phyloP scores from a whole-genome alignment of 148 eudicot species.

The Heliosperma pusillum region DNA sequence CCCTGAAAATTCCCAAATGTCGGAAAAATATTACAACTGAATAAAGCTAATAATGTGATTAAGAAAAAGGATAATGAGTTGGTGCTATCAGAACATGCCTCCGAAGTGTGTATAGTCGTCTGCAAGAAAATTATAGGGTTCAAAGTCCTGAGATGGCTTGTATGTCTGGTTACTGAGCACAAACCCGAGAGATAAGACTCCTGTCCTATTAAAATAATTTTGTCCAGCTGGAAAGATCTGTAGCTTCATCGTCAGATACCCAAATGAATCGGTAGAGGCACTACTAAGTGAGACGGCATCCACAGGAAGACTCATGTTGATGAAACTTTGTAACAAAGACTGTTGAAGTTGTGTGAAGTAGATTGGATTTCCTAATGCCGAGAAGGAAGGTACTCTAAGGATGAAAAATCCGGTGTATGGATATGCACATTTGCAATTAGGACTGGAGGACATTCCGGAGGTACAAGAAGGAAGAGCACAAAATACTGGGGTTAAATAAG shows the following conservation, averaged over 20 bases:
- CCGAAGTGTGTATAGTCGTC: slow-evolving; percentile 32
- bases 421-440: slow-evolving; percentile 68
- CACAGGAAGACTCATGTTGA: slow-evolving; percentile 44
- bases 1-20: slow-evolving; percentile 19
- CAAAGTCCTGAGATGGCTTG: slow-evolving; percentile 44
- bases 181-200: slow-evolving; percentile 44
- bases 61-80: not conserved
- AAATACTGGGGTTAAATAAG: slow-evolving; percentile 46
- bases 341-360: slow-evolving; percentile 34
- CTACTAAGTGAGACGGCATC: slow-evolving; percentile 64
- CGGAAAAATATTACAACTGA: not conserved
- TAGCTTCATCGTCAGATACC: slow-evolving; percentile 42
- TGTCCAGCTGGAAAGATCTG: slow-evolving; percentile 53
- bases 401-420: slow-evolving; percentile 60
- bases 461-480: slow-evolving; percentile 45
- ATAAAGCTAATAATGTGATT: not conserved
- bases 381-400: slow-evolving; percentile 62
- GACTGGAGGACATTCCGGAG: slow-evolving; percentile 48
- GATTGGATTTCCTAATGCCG: slow-evolving; percentile 32
- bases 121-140: slow-evolving; percentile 58
- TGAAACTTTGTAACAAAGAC: slow-evolving; percentile 27
- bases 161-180: slow-evolving; percentile 58
- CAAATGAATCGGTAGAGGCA: slow-evolving; percentile 30
- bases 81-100: slow-evolving; percentile 34
- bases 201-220: slow-evolving; percentile 49